Evolutionary conservation across 352 stramenopile species (phyloP).

Genomic region (Phytopythium mirpurense): DNA sequence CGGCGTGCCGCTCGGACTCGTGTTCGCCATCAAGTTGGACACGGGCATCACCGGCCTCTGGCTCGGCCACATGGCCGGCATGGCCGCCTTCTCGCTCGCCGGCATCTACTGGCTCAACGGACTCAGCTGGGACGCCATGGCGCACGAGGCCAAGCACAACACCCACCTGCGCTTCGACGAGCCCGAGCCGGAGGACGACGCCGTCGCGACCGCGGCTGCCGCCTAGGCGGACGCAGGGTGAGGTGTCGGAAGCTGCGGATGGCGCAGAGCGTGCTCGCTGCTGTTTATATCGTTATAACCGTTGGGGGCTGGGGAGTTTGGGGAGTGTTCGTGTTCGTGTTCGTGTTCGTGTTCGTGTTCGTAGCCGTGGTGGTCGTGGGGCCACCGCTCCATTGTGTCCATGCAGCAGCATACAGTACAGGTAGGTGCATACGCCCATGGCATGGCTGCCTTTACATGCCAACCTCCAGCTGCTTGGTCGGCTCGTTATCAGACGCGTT

Average conservation of each 20-base stretch:
- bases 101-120: constrained; percentile 31
- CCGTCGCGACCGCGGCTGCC: background rate
- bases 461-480: constrained; percentile 3
- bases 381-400: too few relatives aligned
- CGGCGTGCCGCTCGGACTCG: constrained; percentile 34
- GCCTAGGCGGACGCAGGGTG: background rate
- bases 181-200: background rate
- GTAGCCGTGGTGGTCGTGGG: too few relatives aligned
- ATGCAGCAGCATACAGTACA: too few relatives aligned
- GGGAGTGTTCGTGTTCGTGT: too few relatives aligned
- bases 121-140: constrained; percentile 48
- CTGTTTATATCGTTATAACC: too few relatives aligned
- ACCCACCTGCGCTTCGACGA: constrained; percentile 30
- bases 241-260: background rate
- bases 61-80: constrained; percentile 47
- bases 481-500: background rate
- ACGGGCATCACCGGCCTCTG: constrained; percentile 45
- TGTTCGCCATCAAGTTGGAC: constrained; percentile 36
- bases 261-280: background rate
- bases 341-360: too few relatives aligned
- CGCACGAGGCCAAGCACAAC: constrained; percentile 41
- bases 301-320: too few relatives aligned
- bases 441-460: too few relatives aligned
- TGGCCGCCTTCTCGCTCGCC: constrained; percentile 30
- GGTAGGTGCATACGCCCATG: too few relatives aligned